A percentile compares a stretch with the other conserved stretches of the same genome.
Evolutionary conservation across 345 rosid genomes (phyloP).

Genomic region (Limnanthes douglasii): DNA sequence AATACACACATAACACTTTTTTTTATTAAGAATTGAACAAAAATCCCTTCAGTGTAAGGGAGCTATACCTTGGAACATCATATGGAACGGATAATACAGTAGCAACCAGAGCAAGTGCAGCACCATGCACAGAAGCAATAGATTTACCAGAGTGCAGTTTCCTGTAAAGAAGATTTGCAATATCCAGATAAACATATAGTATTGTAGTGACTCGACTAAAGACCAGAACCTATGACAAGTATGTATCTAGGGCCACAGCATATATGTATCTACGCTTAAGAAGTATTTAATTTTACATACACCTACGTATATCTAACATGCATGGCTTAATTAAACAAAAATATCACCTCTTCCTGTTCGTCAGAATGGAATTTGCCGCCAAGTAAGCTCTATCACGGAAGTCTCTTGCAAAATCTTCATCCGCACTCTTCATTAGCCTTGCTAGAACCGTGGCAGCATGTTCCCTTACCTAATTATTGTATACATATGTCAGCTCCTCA

Average conservation of each 20-base stretch:
- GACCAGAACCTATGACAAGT: too few species aligned
- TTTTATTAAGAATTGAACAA: background rate
- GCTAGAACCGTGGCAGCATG: slow-evolving; percentile 97
- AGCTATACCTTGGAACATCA: slow-evolving; percentile 88
- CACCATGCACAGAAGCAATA: slow-evolving; percentile 67
- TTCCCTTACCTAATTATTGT: slow-evolving; percentile 65
- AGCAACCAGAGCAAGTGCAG: slow-evolving; percentile 93
- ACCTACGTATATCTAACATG: too few species aligned
- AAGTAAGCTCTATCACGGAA: slow-evolving; percentile 74
- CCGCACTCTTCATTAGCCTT: slow-evolving; percentile 92
- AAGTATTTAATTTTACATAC: background rate
- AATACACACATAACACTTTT: background rate
- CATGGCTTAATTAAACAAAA: too few species aligned
- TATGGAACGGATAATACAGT: slow-evolving; percentile 92
- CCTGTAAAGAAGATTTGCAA: slow-evolving; percentile 21
- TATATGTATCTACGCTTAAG: background rate
- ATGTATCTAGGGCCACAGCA: too few species aligned
- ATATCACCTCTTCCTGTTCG: slow-evolving; percentile 51
- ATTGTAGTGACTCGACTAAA: too few species aligned
- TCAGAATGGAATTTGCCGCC: slow-evolving; percentile 53
- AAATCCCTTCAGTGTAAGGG: background rate
- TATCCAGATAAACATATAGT: background rate
- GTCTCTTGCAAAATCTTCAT: slow-evolving; percentile 62
- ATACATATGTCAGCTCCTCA: slow-evolving; percentile 1
- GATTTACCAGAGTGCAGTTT: slow-evolving; percentile 23